Evolutionary conservation across 768 basidiomycete genomes (phyloP), one percentile per base, ranked within the genome.

Genomic region (Lyophyllum atratum): DNA sequence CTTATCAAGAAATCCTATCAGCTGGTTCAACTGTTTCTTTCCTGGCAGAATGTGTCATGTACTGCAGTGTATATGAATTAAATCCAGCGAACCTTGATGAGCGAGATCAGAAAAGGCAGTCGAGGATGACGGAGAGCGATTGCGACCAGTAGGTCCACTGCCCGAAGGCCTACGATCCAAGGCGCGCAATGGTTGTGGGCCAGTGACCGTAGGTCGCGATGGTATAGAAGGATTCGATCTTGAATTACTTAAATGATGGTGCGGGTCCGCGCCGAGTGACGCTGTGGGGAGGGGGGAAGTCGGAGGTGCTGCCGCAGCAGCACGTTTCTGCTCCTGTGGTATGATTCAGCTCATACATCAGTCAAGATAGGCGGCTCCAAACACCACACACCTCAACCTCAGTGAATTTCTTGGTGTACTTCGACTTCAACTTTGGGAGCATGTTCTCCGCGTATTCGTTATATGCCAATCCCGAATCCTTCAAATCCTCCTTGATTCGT

Each of bases 401-500:
- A 48, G 87, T 85, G 67, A 91, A 93, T 71, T 92, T 95, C 75
- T 87, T 92, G 22, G 83, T 71, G 68, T 97, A 97, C 40, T 80
- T 73, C 49, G 85, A 79, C 75, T 93, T 95, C 51, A 95, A 73
- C 64, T 85, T 89, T 1, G 94, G 94, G 9, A 95, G 76, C n/a
- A 81, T 76, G 53, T 79, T 85, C 66, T 93, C 92, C 11, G 87
- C 86, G 66, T 86, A 94, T 29, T 96, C 94, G 29, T 82, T 82
- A 70, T 96, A 94, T 31, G 89, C 84, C 52, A 72, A 62, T n/a
- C 77, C 76, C 0, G 93, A 92, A 9, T 85, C 85, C 70, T 93
- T 94, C 54, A 95, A 72, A 68, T 95, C 94, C 66, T 96, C 94
- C 69, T 90, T 93, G 70, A 97, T 89, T 25, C 92, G 86, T 68